These are phyloP conservation scores for Manihot esculenta DNA, from an alignment of 441 rosid genomes.

Conservation along the genomic window DNA sequence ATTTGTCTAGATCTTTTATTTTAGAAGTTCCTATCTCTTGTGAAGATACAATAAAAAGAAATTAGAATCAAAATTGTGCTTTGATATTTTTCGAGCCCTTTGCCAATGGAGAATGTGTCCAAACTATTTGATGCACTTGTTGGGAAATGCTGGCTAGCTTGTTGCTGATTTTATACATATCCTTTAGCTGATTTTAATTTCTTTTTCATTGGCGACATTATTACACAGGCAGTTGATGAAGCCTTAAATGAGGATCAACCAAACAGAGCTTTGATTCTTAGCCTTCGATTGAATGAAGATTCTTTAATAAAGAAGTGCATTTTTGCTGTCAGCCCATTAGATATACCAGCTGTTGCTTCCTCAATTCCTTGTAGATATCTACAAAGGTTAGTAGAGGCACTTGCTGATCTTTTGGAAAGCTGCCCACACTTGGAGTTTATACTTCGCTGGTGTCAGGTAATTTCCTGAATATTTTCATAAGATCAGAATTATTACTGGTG, in stretches of 20 bases:
- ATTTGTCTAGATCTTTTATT: background rate
- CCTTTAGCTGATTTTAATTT: slow-evolving; percentile 7
- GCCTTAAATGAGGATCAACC: slow-evolving; percentile 67
- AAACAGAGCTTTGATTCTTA: slow-evolving; percentile 71
- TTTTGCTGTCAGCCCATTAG: slow-evolving; percentile 63
- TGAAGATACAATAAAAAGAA: background rate
- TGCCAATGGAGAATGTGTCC: background rate
- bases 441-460: slow-evolving; percentile 93
- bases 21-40: background rate
- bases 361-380: slow-evolving; percentile 69
- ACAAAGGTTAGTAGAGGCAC: slow-evolving; percentile 79
- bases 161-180: background rate
- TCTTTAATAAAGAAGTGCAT: slow-evolving; percentile 67
- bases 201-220: background rate
- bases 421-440: slow-evolving; percentile 91
- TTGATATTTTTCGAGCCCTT: background rate
- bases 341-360: slow-evolving; percentile 68
- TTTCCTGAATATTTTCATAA: background rate
- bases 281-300: slow-evolving; percentile 94
- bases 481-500: too few relatives aligned
- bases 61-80: background rate
- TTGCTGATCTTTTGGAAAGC: slow-evolving; percentile 77
- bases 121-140: background rate
- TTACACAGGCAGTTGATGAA: slow-evolving; percentile 73
- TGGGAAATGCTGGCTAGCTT: background rate